Conservation (phyloP, 805 yeast species). For the Kazachstania bromeliacearum region DNA sequence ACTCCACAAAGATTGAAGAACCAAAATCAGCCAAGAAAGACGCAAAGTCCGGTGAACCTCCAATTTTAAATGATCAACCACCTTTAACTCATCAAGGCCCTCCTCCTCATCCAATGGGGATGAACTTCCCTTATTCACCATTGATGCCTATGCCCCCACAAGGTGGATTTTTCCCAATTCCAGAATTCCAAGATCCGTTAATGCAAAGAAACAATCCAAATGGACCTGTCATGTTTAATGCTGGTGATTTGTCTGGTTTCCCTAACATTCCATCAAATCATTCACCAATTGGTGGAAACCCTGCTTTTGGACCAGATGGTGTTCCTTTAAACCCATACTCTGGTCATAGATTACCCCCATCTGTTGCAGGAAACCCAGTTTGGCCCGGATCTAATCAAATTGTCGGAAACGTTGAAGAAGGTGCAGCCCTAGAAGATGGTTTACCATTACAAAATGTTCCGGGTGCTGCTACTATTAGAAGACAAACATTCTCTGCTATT, state of each 20-base stretch:
- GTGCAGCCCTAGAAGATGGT: slow-evolving; percentile 5
- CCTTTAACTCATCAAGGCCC: slow-evolving; percentile 1
- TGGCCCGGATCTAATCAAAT: slow-evolving; percentile 12
- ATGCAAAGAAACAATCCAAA: slow-evolving; percentile 3
- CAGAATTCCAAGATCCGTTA: slow-evolving; percentile 13
- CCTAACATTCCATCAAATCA: slow-evolving; percentile 5
- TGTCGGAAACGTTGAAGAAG: slow-evolving; percentile 7
- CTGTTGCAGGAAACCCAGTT: slow-evolving; percentile 6
- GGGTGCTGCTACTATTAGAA: slow-evolving; percentile 16
- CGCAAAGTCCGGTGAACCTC: neutral
- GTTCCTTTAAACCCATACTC: slow-evolving; percentile 2
- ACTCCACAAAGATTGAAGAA: neutral
- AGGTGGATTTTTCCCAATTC: slow-evolving; percentile 20
- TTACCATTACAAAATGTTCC: slow-evolving; percentile 2
- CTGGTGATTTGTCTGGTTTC: slow-evolving; percentile 11
- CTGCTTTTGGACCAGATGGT: slow-evolving; percentile 5
- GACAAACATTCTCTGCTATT: slow-evolving; percentile 27
- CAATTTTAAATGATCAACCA: neutral
- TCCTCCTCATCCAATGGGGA: slow-evolving; percentile 23
- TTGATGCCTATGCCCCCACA: slow-evolving; percentile 28
- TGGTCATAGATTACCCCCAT: too few species aligned
- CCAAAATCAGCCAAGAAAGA: neutral
- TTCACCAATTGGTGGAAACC: slow-evolving; percentile 3
- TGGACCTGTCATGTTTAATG: slow-evolving; percentile 10
- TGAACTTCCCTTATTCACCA: slow-evolving; percentile 28